phyloP scores from a whole-genome alignment of 169 alveolate genomes.

The Cryptosporidium viatorum region DNA sequence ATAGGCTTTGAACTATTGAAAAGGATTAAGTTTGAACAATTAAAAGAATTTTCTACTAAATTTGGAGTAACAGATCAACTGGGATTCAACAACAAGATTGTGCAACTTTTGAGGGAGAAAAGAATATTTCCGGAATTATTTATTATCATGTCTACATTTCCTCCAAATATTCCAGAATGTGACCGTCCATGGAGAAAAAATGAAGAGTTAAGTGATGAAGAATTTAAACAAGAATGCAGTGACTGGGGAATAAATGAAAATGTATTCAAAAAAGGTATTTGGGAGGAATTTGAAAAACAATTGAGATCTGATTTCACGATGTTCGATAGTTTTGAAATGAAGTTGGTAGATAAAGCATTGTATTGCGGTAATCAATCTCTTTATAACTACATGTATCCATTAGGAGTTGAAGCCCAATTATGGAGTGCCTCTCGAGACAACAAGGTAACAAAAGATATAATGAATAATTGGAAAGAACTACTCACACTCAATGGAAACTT shows the following conservation, averaged over 20 bases:
- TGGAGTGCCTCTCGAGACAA: conserved; percentile 57
- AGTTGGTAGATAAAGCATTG: neutral
- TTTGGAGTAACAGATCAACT: neutral
- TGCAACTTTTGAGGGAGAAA: conserved; percentile 5
- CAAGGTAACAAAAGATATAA: conserved; percentile 7
- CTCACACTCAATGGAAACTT: neutral
- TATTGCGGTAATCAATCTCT: neutral
- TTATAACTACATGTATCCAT: conserved; percentile 15
- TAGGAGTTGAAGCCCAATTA: conserved; percentile 50
- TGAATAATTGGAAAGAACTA: conserved; percentile 41
- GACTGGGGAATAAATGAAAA: conserved; percentile 66
- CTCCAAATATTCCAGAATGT: conserved; percentile 35
- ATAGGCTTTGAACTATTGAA: conserved; percentile 48
- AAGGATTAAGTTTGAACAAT: conserved; percentile 32
- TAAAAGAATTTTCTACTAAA: neutral
- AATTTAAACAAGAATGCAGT: conserved; percentile 61
- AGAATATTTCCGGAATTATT: conserved; percentile 56
- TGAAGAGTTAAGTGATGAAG: conserved; percentile 21
- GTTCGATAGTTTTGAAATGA: conserved; percentile 39
- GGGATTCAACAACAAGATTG: neutral
- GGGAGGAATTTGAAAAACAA: conserved; percentile 61
- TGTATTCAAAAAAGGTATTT: conserved; percentile 44
- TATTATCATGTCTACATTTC: conserved; percentile 54
- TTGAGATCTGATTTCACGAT: conserved; percentile 51
- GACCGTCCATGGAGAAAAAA: conserved; percentile 67